phyloP scores from a whole-genome alignment of 495 filamentous ascomycete species.

The Penicillium argentinense region DNA sequence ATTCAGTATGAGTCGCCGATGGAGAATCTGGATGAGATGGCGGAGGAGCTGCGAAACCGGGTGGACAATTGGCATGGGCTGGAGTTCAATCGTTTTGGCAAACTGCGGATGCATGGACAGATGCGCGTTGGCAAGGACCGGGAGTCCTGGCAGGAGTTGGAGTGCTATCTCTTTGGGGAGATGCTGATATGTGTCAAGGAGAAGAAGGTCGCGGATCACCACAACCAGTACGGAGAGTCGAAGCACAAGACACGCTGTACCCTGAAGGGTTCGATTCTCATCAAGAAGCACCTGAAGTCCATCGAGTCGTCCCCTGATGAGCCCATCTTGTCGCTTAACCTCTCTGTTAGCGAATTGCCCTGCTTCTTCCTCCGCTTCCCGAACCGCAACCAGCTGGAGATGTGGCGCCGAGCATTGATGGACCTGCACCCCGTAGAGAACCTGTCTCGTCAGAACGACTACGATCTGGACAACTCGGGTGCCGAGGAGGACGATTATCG shows the following conservation, averaged over 20 bases:
- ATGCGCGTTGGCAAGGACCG: conserved; percentile 96
- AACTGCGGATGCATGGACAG: conserved; percentile 86
- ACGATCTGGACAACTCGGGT: conserved; percentile 76
- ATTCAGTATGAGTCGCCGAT: conserved; percentile 46
- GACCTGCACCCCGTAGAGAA: conserved; percentile 71
- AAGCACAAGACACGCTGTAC: conserved; percentile 76
- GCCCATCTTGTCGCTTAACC: conserved; percentile 81
- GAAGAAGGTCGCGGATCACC: conserved; percentile 69
- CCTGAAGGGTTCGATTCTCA: conserved; percentile 95
- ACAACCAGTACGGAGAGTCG: conserved; percentile 52
- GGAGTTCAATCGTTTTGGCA: conserved; percentile 94
- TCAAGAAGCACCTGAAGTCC: conserved; percentile 95
- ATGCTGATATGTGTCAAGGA: conserved; percentile 99
- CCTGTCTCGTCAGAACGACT: conserved; percentile 64
- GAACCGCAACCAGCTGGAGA: conserved; percentile 78
- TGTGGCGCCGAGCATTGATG: conserved; percentile 85
- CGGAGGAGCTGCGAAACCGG: conserved; percentile 77
- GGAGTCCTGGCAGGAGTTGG: conserved; percentile 95
- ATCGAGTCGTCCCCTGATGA: conserved; percentile 77
- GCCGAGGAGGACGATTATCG: conserved; percentile 92
- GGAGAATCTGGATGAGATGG: conserved; percentile 79
- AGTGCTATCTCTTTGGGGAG: conserved; percentile 95
- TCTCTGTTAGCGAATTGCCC: conserved; percentile 93
- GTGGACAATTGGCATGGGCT: conserved; percentile 99
- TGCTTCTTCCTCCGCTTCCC: conserved; percentile 94